Conservation (phyloP, 331 rosid genomes). For the Rosa hybrid region DNA sequence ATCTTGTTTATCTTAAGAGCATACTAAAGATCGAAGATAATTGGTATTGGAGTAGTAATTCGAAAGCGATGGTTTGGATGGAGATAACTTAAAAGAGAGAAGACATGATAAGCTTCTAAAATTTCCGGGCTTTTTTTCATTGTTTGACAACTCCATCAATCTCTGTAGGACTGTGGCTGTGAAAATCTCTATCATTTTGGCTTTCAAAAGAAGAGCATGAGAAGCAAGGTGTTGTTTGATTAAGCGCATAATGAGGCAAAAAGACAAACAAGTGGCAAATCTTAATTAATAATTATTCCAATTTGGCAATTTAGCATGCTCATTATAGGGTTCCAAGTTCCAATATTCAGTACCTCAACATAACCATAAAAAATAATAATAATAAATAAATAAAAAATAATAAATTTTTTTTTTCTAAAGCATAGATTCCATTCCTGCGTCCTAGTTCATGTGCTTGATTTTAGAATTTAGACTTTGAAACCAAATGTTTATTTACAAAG, state of each 20-base stretch:
- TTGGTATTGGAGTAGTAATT: not conserved
- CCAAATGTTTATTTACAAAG: not conserved
- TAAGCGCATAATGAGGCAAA: not conserved
- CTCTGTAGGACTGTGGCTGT: not conserved
- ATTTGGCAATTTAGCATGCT: slow-evolving; percentile 17
- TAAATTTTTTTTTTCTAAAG: no score
- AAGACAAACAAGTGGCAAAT: not conserved
- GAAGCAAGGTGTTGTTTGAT: not conserved
- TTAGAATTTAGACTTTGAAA: not conserved
- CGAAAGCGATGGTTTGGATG: not conserved
- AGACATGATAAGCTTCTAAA: not conserved
- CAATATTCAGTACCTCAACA: slow-evolving; percentile 19
- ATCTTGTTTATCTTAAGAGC: not conserved
- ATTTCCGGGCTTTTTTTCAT: not conserved
- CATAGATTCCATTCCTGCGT: slow-evolving; percentile 28
- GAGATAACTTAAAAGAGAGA: not conserved
- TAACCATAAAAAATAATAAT: not conserved
- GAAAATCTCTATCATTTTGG: not conserved
- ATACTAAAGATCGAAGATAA: not conserved
- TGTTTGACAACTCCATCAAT: not conserved
- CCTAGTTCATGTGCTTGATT: slow-evolving; percentile 19
- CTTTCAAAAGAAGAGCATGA: not conserved
- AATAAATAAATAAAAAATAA: not conserved
- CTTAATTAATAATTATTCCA: slow-evolving; percentile 23
- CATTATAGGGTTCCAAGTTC: slow-evolving; percentile 34